Evolutionary conservation across 768 basidiomycete genomes (phyloP).

Genomic region (Naganishia onofrii): DNA sequence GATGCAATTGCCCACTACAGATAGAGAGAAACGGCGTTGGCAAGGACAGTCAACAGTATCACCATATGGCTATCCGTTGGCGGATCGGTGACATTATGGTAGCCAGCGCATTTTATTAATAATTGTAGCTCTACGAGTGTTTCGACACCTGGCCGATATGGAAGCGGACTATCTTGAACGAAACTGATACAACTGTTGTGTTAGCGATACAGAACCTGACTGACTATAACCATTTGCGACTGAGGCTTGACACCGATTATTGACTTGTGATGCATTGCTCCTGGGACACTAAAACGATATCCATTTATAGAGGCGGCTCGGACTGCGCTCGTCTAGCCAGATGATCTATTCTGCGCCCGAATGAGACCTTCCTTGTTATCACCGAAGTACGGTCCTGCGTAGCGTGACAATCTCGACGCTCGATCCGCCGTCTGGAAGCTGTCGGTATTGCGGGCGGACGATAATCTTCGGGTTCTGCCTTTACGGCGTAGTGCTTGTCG

Average conservation of each 20-base stretch:
- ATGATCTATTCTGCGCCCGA: constrained; percentile 5
- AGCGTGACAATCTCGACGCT: neutral
- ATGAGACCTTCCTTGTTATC: constrained; percentile 7
- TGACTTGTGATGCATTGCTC: too few species aligned
- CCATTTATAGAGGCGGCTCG: constrained; percentile 10
- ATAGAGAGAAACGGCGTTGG: neutral
- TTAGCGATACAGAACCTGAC: neutral
- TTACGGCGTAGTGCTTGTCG: neutral
- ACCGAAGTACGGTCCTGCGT: neutral
- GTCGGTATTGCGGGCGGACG: neutral
- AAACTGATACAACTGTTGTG: neutral
- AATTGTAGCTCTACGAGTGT: neutral
- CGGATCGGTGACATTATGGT: neutral
- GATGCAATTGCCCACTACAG: neutral
- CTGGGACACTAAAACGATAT: neutral
- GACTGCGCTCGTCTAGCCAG: constrained; percentile 21
- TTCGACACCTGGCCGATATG: neutral
- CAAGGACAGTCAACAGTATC: neutral
- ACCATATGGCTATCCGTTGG: constrained; percentile 11
- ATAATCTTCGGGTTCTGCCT: neutral
- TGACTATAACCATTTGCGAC: too few species aligned
- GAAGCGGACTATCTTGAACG: neutral
- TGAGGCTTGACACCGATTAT: too few species aligned
- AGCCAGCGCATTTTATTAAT: neutral
- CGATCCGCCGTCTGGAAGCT: neutral